These are phyloP conservation scores for Harringtonia aguacate DNA, from an alignment of 2,329 filamentous ascomycete species.

Conservation along the genomic window DNA sequence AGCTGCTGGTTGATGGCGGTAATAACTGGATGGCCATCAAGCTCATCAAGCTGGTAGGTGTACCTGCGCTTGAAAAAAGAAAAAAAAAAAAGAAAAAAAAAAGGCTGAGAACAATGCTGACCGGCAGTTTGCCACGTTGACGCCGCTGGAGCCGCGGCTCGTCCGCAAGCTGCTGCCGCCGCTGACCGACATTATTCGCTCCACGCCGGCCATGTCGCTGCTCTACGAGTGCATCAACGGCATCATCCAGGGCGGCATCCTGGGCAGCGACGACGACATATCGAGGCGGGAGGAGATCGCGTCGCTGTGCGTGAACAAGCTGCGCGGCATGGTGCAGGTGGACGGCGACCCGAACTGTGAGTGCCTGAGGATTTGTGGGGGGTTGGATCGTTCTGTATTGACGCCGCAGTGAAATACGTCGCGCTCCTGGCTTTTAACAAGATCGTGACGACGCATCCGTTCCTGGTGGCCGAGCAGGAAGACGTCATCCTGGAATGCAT, in stretches of 20 bases:
- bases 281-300: slow-evolving; percentile 86
- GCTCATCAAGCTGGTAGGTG: slow-evolving; percentile 79
- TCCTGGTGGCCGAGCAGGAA: slow-evolving; percentile 82
- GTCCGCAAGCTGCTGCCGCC: slow-evolving; percentile 87
- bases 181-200: slow-evolving; percentile 84
- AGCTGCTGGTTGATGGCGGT: slow-evolving; percentile 78
- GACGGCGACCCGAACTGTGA: slow-evolving; percentile 87
- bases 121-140: slow-evolving; percentile 78
- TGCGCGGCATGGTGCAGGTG: slow-evolving; percentile 87
- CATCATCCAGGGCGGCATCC: slow-evolving; percentile 91
- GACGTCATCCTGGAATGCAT: slow-evolving; percentile 96
- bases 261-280: slow-evolving; percentile 66
- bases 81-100: neutral
- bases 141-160: slow-evolving; percentile 80
- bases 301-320: slow-evolving; percentile 79
- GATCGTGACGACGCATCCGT: slow-evolving; percentile 80
- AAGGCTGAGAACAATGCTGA: neutral
- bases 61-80: neutral
- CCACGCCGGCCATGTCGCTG: slow-evolving; percentile 94
- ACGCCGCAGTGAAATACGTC: slow-evolving; percentile 80
- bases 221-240: slow-evolving; percentile 98
- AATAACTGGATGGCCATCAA: slow-evolving; percentile 99
- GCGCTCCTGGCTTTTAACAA: slow-evolving; percentile 91
- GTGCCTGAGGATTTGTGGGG: no score
- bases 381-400: no score